Evolutionary conservation across 75 land plant species (phyloP), one percentile per base, ranked within the genome.

Genomic region (Adiantum capillusveneris): DNA sequence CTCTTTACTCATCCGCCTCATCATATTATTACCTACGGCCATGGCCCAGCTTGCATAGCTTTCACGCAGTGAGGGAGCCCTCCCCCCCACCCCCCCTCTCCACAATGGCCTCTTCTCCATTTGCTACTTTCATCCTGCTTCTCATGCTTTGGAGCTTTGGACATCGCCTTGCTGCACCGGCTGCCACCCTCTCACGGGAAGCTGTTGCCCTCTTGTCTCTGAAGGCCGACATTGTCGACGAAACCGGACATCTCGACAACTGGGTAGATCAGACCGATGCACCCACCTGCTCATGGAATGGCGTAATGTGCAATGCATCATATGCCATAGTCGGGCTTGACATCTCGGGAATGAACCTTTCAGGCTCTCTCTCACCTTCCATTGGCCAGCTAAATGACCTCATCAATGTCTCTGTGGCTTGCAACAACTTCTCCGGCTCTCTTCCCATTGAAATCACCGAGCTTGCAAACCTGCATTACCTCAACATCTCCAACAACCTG

Each of bases 401-500:
- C 42, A 41, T 69, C 39, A 71, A 76, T 72, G 44, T 88, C 50
- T 59, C 75, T 28, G 56, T 75, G 28, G 78, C 77, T 20, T 42
- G 37, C 27, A 84, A 84, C 76, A 53, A 57, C 62, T 48, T 89
- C 51, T 62, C 78, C 21, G 90, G 86, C 31, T 62, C 65, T 1
- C 70, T 90, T 28, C 96, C 96, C 20, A 59, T 75, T n/a, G 72
- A 74, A 57, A 21, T 90, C 56, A 59, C 75, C 39, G 17, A 14
- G 14, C 41, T 83, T 44, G 21, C 76, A 25, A 30, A 31, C 2
- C 70, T 90, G 44, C 68, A 60, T 9, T 59, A 25, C 51, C 59
- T 90, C 31, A 90, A 90, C 63, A 77, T 90, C 53, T 87, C 97
- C 69, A 86, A 84, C 80, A 90, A 90, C 52, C 58, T 68, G 57